Conservation (phyloP, 2,329 filamentous ascomycete species). For the Aspergillus proliferans region DNA sequence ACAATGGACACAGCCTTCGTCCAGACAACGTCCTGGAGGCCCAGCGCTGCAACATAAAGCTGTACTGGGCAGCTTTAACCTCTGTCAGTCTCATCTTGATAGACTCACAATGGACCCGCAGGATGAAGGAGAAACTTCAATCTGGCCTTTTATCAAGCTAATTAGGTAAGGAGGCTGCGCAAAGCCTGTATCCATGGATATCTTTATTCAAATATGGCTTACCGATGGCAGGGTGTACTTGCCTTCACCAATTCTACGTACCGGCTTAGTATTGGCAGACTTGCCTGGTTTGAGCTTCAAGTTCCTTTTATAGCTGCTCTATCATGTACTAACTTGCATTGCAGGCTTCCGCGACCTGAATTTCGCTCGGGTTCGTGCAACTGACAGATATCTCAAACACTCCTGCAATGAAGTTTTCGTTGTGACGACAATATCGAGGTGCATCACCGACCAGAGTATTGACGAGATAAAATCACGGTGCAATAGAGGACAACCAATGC, state of each 20-base stretch:
- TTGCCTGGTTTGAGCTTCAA: constrained; percentile 11
- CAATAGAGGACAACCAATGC: constrained; percentile 3
- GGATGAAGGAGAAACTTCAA: background rate
- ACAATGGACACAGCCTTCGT: constrained; percentile 7
- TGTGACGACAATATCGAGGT: constrained; percentile 14
- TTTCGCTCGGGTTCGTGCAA: constrained; percentile 12
- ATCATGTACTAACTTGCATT: background rate
- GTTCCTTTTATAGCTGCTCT: background rate
- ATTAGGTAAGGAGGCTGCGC: constrained; percentile 10
- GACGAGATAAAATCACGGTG: constrained; percentile 8
- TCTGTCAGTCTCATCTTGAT: constrained; percentile 12
- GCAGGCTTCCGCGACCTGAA: constrained; percentile 18
- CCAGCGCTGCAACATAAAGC: constrained; percentile 2
- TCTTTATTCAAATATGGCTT: background rate
- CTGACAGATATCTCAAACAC: constrained; percentile 14
- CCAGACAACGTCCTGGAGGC: constrained; percentile 9
- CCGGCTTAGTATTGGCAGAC: constrained; percentile 17
- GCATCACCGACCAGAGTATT: constrained; percentile 12
- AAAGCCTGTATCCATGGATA: background rate
- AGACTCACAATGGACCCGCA: constrained; percentile 7
- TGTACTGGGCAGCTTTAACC: constrained; percentile 1
- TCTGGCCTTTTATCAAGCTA: constrained; percentile 19
- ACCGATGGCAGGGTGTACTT: constrained; percentile 16
- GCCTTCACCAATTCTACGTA: constrained; percentile 10
- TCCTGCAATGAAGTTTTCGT: constrained; percentile 18